Conservation (phyloP, 2,329 filamentous ascomycete species). For the Chrysoporthe cubensis region DNA sequence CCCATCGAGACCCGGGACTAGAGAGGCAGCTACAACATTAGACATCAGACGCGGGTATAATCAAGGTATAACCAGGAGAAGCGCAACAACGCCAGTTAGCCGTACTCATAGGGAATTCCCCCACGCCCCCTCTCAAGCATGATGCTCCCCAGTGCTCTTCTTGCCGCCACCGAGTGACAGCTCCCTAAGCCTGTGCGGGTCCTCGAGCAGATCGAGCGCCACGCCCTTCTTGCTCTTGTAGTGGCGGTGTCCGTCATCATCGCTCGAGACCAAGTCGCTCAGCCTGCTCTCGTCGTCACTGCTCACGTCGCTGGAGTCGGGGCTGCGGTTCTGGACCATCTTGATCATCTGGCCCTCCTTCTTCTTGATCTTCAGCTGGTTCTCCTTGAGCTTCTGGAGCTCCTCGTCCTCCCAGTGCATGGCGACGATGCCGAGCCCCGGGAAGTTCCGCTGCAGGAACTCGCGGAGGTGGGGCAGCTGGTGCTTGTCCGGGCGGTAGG, state of each 20-base stretch:
- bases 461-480: slow-evolving; percentile 71
- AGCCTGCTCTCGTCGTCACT: slow-evolving; percentile 58
- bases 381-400: slow-evolving; percentile 74
- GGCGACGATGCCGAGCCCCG: slow-evolving; percentile 73
- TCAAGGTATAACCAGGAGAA: not conserved
- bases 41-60: slow-evolving; percentile 23
- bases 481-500: slow-evolving; percentile 83
- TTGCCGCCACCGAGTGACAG: slow-evolving; percentile 12
- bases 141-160: slow-evolving; percentile 1
- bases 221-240: slow-evolving; percentile 56
- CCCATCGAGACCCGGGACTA: not conserved
- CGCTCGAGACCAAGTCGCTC: slow-evolving; percentile 47
- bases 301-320: slow-evolving; percentile 53
- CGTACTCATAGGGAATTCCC: not conserved
- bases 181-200: slow-evolving; percentile 51
- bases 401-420: slow-evolving; percentile 80
- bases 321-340: slow-evolving; percentile 62
- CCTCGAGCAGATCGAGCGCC: slow-evolving; percentile 54
- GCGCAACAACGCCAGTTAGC: not conserved
- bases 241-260: slow-evolving; percentile 35
- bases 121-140: not conserved
- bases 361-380: slow-evolving; percentile 77
- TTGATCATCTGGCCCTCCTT: slow-evolving; percentile 54
- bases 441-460: slow-evolving; percentile 75
- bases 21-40: not conserved